Conservation (phyloP, 371 early-diverging fungal species). For the Coemansia linderi region DNA sequence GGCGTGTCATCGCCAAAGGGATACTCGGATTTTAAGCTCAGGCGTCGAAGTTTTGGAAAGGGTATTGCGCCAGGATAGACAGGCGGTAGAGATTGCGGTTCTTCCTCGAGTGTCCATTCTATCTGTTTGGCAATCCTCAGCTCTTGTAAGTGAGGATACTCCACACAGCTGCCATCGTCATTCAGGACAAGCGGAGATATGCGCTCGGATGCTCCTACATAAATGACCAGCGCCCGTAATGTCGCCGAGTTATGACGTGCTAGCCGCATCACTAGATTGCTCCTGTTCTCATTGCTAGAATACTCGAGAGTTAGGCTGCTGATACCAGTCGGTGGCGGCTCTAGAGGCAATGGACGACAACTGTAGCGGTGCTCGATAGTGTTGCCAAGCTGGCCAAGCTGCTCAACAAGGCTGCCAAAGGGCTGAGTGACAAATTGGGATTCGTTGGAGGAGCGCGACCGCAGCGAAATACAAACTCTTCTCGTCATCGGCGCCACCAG, state of each 20-base stretch:
- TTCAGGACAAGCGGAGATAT: not conserved
- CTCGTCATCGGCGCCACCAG: not conserved
- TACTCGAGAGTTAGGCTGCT: not conserved
- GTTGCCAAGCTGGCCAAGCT: not conserved
- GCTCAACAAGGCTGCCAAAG: not conserved
- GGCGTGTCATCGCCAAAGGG: not conserved
- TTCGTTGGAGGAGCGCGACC: not conserved
- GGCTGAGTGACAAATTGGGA: not conserved
- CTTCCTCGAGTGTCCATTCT: not conserved
- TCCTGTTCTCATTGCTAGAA: not conserved
- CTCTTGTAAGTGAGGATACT: not conserved
- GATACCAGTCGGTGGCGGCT: not conserved
- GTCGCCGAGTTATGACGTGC: not conserved
- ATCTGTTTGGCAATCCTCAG: not conserved
- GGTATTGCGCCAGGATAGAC: not conserved
- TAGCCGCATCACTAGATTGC: not conserved
- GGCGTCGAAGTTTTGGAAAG: not conserved
- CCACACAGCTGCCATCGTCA: not conserved
- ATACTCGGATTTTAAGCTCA: not conserved
- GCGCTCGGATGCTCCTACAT: not conserved
- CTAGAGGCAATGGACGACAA: not conserved
- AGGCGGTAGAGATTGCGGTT: not conserved
- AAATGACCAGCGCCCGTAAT: not conserved
- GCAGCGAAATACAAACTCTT: not conserved
- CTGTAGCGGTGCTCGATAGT: not conserved